Percentiles rank a stretch among this genome's conserved stretches.
Evolutionary conservation across 768 basidiomycete species (phyloP).

Genomic region (Suillus fuscotomentosus): DNA sequence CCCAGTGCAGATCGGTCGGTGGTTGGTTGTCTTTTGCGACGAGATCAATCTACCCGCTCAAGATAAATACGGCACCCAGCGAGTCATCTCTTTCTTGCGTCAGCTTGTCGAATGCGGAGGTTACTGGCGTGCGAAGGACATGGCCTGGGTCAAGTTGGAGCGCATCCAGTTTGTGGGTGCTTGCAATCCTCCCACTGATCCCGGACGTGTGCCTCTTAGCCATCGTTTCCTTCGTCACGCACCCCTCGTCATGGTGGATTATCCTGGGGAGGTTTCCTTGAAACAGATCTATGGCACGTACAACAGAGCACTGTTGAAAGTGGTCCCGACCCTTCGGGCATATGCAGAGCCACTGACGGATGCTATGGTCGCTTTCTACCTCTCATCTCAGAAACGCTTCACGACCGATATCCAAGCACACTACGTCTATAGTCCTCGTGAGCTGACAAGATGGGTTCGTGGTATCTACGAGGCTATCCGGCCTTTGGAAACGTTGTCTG

Average conservation of each 20-base stretch:
- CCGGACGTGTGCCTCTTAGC: constrained; percentile 96
- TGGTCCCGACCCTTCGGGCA: constrained; percentile 88
- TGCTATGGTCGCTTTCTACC: constrained; percentile 96
- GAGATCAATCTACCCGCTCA: constrained; percentile 97
- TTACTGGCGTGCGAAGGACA: constrained; percentile 91
- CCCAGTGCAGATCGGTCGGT: constrained; percentile 91
- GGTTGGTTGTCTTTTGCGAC: constrained; percentile 99
- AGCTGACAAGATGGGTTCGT: constrained; percentile 95
- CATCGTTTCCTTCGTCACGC: constrained; percentile 98
- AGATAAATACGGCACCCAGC: constrained; percentile 98
- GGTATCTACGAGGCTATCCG: constrained; percentile 97
- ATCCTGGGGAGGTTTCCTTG: constrained; percentile 94
- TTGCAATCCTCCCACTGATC: constrained; percentile 98
- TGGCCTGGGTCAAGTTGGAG: constrained; percentile 96
- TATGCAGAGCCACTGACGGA: constrained; percentile 94
- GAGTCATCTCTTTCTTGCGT: constrained; percentile 97
- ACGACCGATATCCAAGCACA: constrained; percentile 98
- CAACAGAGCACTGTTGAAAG: constrained; percentile 93
- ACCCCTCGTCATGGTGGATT: constrained; percentile 98
- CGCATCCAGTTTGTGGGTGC: constrained; percentile 99
- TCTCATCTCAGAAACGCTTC: constrained; percentile 90
- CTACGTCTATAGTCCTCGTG: constrained; percentile 98
- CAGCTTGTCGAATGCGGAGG: constrained; percentile 95
- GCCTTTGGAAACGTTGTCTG: constrained; percentile 88
- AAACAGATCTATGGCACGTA: constrained; percentile 99